These are phyloP conservation scores for Ceratobasidium sp. DNA, from an alignment of 1,284 basidiomycete genomes.

Conservation along the genomic window DNA sequence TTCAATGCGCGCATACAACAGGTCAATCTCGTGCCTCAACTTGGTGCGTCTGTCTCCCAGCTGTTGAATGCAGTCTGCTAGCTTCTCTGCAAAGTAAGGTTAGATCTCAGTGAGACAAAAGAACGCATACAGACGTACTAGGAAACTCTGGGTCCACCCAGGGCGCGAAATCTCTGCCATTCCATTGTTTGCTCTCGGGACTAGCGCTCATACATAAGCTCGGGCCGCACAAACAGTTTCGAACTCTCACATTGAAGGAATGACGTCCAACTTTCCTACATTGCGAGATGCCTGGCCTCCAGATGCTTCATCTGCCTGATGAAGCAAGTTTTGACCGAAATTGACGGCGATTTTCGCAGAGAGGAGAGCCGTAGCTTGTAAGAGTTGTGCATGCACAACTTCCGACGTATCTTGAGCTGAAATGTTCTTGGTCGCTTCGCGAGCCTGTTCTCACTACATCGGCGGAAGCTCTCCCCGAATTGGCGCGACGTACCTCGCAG, in stretches of 20 bases:
- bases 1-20: neutral
- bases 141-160: neutral
- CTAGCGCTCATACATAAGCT: neutral
- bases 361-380: neutral
- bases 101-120: neutral
- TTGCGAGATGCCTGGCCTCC: neutral
- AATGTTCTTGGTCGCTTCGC: neutral
- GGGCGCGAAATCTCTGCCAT: neutral
- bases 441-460: slow-evolving; percentile 1
- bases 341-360: neutral
- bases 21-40: neutral
- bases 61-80: neutral
- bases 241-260: neutral
- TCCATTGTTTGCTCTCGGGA: neutral
- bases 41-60: slow-evolving; percentile 1
- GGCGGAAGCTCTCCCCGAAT: neutral
- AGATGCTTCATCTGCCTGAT: slow-evolving; percentile 1
- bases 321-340: neutral
- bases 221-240: neutral
- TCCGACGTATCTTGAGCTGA: neutral
- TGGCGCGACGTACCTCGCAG: slow-evolving; percentile 3
- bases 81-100: neutral
- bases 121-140: neutral
- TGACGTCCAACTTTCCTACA: neutral
- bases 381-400: neutral